phyloP scores from a whole-genome alignment of 371 early-diverging fungal genomes.

The Basidiobolus meristosporus region DNA sequence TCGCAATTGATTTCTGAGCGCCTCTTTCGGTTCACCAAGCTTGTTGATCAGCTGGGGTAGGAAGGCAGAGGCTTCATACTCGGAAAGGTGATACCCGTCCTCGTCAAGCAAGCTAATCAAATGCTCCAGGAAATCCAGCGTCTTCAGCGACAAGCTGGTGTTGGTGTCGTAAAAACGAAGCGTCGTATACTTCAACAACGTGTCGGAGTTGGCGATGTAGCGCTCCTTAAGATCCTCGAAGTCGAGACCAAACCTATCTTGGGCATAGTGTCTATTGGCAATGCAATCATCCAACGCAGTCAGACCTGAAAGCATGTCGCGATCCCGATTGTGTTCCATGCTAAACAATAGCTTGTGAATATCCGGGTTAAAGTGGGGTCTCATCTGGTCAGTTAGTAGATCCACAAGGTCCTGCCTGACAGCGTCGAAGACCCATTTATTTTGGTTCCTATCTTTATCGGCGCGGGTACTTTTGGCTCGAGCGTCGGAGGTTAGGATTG shows the following conservation, averaged over 20 bases:
- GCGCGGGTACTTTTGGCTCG: constrained; percentile 49
- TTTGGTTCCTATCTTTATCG: constrained; percentile 35
- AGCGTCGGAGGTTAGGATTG: constrained; percentile 37
- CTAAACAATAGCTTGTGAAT: constrained; percentile 47
- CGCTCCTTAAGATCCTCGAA: constrained; percentile 23
- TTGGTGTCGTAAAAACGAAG: constrained; percentile 77
- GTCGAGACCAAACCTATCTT: constrained; percentile 22
- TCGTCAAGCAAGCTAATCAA: constrained; percentile 36
- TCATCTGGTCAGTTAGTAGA: constrained; percentile 30
- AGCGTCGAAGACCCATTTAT: constrained; percentile 54
- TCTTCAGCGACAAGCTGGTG: constrained; percentile 62
- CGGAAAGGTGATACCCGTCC: constrained; percentile 30
- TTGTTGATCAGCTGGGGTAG: constrained; percentile 59
- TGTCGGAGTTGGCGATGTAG: constrained; percentile 42
- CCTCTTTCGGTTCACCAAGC: constrained; percentile 71
- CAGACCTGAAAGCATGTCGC: constrained; percentile 46
- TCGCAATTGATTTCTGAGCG: constrained; percentile 44
- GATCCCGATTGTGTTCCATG: constrained; percentile 63
- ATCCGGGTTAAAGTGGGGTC: constrained; percentile 30
- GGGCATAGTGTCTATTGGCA: constrained; percentile 13
- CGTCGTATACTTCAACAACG: constrained; percentile 67
- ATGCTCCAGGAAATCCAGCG: constrained; percentile 57
- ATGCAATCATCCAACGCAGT: constrained; percentile 42
- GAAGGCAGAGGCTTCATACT: constrained; percentile 63
- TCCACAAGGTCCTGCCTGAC: constrained; percentile 55